Conservation (phyloP, 176 grass and related monocot genomes). For the Puccinellia tenuiflora region DNA sequence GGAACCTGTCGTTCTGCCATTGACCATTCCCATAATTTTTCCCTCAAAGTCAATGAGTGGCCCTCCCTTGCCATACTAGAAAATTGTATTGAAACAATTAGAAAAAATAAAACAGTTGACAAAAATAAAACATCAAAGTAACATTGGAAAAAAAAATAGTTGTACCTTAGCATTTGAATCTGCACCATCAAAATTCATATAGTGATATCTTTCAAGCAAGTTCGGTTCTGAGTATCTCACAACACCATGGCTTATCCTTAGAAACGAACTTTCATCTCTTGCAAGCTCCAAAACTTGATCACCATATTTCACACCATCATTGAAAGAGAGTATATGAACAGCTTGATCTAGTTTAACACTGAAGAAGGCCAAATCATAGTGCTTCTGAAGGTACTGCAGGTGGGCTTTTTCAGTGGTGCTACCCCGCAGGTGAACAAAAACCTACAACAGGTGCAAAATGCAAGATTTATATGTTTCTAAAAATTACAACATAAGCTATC, state of each 20-base stretch:
- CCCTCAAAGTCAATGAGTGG: not conserved
- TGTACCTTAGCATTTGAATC: not conserved
- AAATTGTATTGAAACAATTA: not conserved
- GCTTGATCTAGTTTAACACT: not conserved
- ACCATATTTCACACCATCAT: not conserved
- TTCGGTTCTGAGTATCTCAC: not conserved
- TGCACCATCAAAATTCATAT: not conserved
- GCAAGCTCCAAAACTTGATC: not conserved
- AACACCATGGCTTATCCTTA: not conserved
- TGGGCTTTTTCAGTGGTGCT: not conserved
- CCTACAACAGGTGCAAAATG: not conserved
- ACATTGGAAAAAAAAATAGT: not conserved
- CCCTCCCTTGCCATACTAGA: not conserved
- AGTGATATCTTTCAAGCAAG: not conserved
- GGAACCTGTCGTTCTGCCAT: not conserved
- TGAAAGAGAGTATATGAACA: not conserved
- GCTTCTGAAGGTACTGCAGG: conserved; percentile 6
- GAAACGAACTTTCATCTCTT: not conserved
- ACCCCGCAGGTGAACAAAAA: not conserved
- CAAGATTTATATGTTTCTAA: not conserved
- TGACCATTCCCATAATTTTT: not conserved
- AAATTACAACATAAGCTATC: not conserved
- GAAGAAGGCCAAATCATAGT: conserved; percentile 19
- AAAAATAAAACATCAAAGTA: not conserved
- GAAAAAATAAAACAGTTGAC: not conserved